Evolutionary conservation across 371 early-diverging fungal genomes (phyloP).

Genomic region (Mortierella sp.): DNA sequence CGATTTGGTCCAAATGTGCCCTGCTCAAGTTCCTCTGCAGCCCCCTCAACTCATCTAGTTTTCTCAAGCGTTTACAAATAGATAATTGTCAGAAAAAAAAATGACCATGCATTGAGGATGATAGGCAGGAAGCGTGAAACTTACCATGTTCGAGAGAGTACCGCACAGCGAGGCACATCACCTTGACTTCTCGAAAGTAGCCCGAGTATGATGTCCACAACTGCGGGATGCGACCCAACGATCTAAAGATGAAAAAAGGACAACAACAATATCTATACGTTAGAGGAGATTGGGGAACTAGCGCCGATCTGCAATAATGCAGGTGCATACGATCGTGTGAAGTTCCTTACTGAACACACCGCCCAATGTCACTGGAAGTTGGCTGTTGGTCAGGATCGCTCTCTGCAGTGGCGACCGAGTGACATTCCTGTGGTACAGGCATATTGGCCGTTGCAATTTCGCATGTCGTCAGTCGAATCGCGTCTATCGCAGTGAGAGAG

Average conservation of each 20-base stretch:
- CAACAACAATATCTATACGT: neutral
- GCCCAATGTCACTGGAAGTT: neutral
- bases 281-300: too few species aligned
- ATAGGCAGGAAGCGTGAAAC: neutral
- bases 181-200: conserved; percentile 43
- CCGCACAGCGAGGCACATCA: conserved; percentile 45
- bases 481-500: conserved; percentile 12
- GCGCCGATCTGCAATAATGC: neutral
- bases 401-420: neutral
- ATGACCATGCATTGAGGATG: neutral
- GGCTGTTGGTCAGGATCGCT: neutral
- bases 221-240: conserved; percentile 41
- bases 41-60: conserved; percentile 28
- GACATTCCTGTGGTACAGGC: conserved; percentile 39
- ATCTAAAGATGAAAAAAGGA: conserved; percentile 12
- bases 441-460: conserved; percentile 52
- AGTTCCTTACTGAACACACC: conserved; percentile 36
- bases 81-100: neutral
- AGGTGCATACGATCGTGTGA: neutral
- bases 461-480: conserved; percentile 42
- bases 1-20: conserved; percentile 26
- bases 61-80: too few species aligned
- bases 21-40: conserved; percentile 32
- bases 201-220: conserved; percentile 57
- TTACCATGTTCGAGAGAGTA: conserved; percentile 44